phyloP scores from a whole-genome alignment of 202 grass and related monocot genomes.

The Panicum hallii region DNA sequence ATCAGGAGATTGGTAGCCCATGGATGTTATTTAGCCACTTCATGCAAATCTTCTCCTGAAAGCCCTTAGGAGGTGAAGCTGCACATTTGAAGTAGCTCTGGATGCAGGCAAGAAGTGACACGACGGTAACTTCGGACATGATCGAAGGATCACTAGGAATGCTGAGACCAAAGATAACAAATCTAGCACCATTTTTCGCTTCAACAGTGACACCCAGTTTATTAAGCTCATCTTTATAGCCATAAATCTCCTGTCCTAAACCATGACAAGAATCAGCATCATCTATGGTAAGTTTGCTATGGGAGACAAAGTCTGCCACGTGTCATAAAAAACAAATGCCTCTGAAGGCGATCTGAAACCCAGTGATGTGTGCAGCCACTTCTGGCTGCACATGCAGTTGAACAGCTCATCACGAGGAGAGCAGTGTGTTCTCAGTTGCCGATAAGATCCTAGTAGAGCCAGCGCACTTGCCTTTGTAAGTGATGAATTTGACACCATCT shows the following conservation, averaged over 20 bases:
- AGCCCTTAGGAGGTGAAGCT: constrained; percentile 36
- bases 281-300: constrained; percentile 67
- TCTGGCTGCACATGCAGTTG: constrained; percentile 31
- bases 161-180: constrained; percentile 52
- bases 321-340: constrained; percentile 55
- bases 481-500: constrained; percentile 32
- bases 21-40: constrained; percentile 69
- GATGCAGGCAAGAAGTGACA: constrained; percentile 60
- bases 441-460: constrained; percentile 53
- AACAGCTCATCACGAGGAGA: constrained; percentile 38
- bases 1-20: constrained; percentile 57
- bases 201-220: constrained; percentile 56
- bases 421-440: constrained; percentile 10
- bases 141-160: constrained; percentile 54
- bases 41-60: constrained; percentile 43
- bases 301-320: constrained; percentile 51
- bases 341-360: constrained; percentile 54
- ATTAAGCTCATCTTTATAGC: constrained; percentile 62
- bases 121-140: constrained; percentile 32
- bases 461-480: constrained; percentile 47
- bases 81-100: not conserved
- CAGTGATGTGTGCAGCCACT: constrained; percentile 62
- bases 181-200: constrained; percentile 45
- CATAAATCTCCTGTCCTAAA: constrained; percentile 49
- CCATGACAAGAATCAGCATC: constrained; percentile 37